Conservation (phyloP, 257 asterid species). For the Lantana camara region DNA sequence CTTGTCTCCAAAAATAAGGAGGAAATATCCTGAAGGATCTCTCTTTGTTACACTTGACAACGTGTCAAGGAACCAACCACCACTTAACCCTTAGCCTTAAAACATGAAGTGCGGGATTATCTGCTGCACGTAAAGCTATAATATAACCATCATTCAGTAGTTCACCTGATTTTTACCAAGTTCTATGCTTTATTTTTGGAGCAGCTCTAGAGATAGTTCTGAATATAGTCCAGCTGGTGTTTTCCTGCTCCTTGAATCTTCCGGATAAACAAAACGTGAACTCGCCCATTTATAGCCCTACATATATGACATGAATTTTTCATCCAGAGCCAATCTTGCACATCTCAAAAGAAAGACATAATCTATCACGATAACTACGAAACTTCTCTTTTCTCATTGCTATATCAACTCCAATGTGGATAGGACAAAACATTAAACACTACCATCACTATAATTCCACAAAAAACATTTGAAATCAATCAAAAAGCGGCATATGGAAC, state of each 20-base stretch:
- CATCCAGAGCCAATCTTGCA: conserved; percentile 84
- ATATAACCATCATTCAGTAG: conserved; percentile 85
- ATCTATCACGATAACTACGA: too few species aligned
- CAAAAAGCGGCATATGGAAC: too few species aligned
- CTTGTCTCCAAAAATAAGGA: conserved; percentile 84
- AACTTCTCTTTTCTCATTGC: too few species aligned
- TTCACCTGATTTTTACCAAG: conserved; percentile 57
- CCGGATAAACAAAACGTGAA: conserved; percentile 93
- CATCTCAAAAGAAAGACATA: too few species aligned
- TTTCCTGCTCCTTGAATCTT: conserved; percentile 73
- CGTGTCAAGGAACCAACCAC: too few species aligned
- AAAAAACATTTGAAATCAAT: too few species aligned
- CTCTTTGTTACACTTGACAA: conserved; percentile 79
- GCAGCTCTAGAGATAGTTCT: too few species aligned
- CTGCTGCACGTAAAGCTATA: conserved; percentile 79
- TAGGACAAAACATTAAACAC: too few species aligned
- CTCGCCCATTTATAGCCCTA: conserved; percentile 92
- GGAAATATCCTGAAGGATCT: conserved; percentile 98
- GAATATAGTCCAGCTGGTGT: conserved; percentile 61
- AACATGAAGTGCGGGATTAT: conserved; percentile 72
- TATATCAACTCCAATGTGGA: too few species aligned
- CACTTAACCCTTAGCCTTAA: conserved; percentile 91
- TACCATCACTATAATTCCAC: too few species aligned
- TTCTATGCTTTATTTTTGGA: conserved; percentile 46
- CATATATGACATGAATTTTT: too few species aligned